Conservation (phyloP, 345 rosid species). For the Eucalyptus grandis region DNA sequence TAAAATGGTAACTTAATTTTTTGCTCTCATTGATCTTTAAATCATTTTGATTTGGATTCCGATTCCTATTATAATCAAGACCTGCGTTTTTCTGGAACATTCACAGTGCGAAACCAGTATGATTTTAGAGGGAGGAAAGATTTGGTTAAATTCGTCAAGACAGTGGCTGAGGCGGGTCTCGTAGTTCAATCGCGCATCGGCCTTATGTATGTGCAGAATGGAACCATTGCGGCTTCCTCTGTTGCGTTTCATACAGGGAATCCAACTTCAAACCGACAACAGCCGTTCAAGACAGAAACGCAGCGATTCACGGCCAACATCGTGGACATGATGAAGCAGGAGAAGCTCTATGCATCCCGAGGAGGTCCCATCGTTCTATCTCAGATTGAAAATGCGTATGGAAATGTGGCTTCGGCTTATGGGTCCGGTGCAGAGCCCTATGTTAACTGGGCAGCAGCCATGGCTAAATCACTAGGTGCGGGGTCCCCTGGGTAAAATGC, state of each 20-base stretch:
- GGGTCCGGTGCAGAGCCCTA: too few species aligned
- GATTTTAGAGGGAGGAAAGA: constrained; percentile 85
- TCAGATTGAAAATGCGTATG: constrained; percentile 11
- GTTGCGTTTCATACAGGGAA: constrained; percentile 79
- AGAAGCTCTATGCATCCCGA: constrained; percentile 83
- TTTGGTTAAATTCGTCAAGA: constrained; percentile 69
- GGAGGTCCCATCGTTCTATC: constrained; percentile 93
- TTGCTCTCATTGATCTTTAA: too few species aligned
- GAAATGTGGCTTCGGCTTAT: too few species aligned
- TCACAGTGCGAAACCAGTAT: constrained; percentile 24
- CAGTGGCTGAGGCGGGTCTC: constrained; percentile 78
- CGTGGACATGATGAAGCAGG: constrained; percentile 80
- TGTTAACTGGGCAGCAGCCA: too few species aligned
- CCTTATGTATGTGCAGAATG: constrained; percentile 95
- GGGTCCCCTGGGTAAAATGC: too few species aligned
- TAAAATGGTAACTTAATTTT: too few species aligned
- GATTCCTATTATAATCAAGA: too few species aligned
- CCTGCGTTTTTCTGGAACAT: too few species aligned
- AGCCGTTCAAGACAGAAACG: constrained; percentile 87
- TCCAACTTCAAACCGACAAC: constrained; percentile 78
- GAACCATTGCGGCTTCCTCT: constrained; percentile 95
- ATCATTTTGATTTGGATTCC: too few species aligned
- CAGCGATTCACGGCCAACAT: constrained; percentile 72
- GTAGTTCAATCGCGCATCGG: constrained; percentile 83
- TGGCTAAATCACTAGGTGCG: too few species aligned